Evolutionary conservation across 1,139 yeast genomes (phyloP), one percentile per base, ranked within the genome.

Genomic region (Arxiozyma bovina): DNA sequence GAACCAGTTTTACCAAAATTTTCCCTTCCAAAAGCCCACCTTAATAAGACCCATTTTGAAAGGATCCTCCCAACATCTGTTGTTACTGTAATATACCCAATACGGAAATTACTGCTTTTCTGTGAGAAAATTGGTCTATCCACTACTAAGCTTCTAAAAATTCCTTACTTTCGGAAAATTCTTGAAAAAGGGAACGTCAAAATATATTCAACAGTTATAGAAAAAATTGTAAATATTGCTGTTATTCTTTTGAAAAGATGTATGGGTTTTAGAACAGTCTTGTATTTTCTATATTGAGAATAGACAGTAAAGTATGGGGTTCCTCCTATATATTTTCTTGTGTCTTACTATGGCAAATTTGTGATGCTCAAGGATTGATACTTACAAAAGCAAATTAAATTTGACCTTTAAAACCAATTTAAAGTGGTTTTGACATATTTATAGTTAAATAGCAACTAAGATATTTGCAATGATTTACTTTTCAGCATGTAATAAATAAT

Each of bases 401-500:
- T n/a, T 34, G 40, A 34, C 11, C 11, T 34, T 34, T 9, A 34
- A 34, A 2, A 34, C 4, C 4, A 25, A 34, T 34, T 34, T 12
- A 12, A 15, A 22, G 1, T 43, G 9, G 4, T 22, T 15, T 15
- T 17, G 17, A 15, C 23, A 43, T 22, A 15, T 22, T 23, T 21
- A 23, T 21, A 11, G 9, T 9, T 17, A 43, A 4, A 18, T 20
- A 23, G n/a, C 38, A 15, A 15, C n/a, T 15, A 34, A 4, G 20
- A 40, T n/a, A n/a, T 2, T 54, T 53, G 61, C 45, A 65, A 44
- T 15, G 62, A 60, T 54, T 62, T 66, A 21, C 69, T 66, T 50
- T 69, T 59, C 38, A 68, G 60, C 56, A 68, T 66, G 55, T 67
- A 68, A 55, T 67, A 68, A 17, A 67, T 63, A 15, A 68, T 66